Base-by-base conservation (phyloP, 1,284 basidiomycete genomes). In the Cryptococcus wingfieldii region DNA sequence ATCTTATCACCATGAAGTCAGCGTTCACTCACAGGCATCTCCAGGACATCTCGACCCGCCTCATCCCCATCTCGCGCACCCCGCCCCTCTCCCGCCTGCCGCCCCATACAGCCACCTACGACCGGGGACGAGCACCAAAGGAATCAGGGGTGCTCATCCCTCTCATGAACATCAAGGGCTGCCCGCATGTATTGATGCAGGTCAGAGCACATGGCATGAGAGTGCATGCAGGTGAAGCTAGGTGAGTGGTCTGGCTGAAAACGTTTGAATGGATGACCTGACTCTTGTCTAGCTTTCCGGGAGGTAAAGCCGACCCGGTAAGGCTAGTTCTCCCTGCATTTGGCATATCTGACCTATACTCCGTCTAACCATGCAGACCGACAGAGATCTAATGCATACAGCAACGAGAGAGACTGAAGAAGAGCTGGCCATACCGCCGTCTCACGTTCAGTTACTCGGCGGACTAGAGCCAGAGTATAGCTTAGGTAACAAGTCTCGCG, bases 131-230 rank as follows among this genome's bases (percentile, higher is more conserved):
- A 38, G 31, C 28, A 13, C 56, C 62, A 19, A 27, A 45, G 19
- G 72, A 75, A 54, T 61, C 71, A 0, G 74, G 68, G 6, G 65
- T 75, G 8, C 50, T 75, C 19, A 69, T 75, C 23, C 74, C 74
- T 3, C 59, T 75, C 16, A 63, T 71, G 51, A 75, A 74, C 51
- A 57, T 73, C 23, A 55, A 55, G 8, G 63, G 57, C 1, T 37
- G 50, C 16, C 66, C 74, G 16, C 62, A 68, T 47, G 48, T 75
- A 3, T 54, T 75, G 5, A 60, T 75, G 58, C 59, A 72, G 54
- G 56, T 74, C 0, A 55, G 74, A 23, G 63, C 66, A 13, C 56
- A 60, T 5, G 51, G 51, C 13, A 56, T 75, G 63, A 54, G 72
- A 10, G 62, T 65, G 14, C 74, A 75, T 59, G 71, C 70, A 4